These are phyloP conservation scores for Phytophthora pluvialis DNA, from an alignment of 352 stramenopile genomes.

Conservation along the genomic window DNA sequence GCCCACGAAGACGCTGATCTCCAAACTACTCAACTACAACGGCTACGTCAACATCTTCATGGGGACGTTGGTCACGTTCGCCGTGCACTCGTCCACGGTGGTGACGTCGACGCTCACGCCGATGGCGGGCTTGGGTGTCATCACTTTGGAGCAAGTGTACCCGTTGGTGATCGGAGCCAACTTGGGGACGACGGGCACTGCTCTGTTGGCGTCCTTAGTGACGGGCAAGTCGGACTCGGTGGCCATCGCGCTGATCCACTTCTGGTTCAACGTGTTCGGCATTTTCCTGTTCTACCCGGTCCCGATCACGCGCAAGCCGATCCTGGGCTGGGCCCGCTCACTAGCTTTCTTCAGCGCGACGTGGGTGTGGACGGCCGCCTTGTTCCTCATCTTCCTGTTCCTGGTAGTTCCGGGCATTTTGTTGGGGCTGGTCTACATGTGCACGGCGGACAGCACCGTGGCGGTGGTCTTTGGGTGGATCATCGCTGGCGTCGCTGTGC, in stretches of 20 bases:
- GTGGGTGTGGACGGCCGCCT: slow-evolving; percentile 48
- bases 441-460: slow-evolving; percentile 30
- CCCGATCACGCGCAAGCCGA: slow-evolving; percentile 80
- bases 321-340: slow-evolving; percentile 64
- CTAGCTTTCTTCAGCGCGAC: slow-evolving; percentile 67
- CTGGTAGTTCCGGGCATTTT: slow-evolving; percentile 50
- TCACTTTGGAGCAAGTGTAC: slow-evolving; percentile 88
- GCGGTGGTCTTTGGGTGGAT: slow-evolving; percentile 37
- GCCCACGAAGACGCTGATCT: slow-evolving; percentile 79
- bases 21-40: slow-evolving; percentile 87
- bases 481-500: slow-evolving; percentile 21
- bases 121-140: slow-evolving; percentile 87
- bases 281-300: slow-evolving; percentile 92
- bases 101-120: slow-evolving; percentile 90
- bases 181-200: slow-evolving; percentile 89
- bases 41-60: slow-evolving; percentile 88
- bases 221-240: slow-evolving; percentile 72
- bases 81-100: slow-evolving; percentile 89
- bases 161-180: slow-evolving; percentile 91
- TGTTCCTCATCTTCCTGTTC: slow-evolving; percentile 58
- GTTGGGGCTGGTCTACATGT: slow-evolving; percentile 56
- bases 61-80: slow-evolving; percentile 80
- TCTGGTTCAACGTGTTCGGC: slow-evolving; percentile 92
- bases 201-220: slow-evolving; percentile 83
- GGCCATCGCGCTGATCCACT: slow-evolving; percentile 88